phyloP scores from a whole-genome alignment of 2,329 filamentous ascomycete species.

The Shiraia bambusicola region DNA sequence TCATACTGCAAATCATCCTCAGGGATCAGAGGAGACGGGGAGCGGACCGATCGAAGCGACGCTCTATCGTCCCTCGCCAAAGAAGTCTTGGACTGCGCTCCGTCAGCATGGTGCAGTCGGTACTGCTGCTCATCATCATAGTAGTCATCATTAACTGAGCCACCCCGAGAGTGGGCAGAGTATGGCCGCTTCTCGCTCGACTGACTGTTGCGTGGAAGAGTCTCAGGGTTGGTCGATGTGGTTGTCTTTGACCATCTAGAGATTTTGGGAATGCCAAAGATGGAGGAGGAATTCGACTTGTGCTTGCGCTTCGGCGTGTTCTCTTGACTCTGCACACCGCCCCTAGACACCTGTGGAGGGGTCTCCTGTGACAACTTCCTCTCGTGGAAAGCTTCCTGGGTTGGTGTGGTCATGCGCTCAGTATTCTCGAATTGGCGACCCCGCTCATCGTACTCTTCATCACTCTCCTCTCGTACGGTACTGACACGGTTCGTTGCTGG shows the following conservation, averaged over 20 bases:
- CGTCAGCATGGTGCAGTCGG: conserved; percentile 61
- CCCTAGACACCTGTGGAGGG: conserved; percentile 55
- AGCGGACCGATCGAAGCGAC: conserved; percentile 37
- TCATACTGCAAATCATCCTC: conserved; percentile 50
- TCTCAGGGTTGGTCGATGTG: conserved; percentile 78
- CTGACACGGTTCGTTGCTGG: conserved; percentile 77
- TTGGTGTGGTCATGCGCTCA: conserved; percentile 63
- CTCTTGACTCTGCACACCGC: conserved; percentile 66
- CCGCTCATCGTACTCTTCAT: conserved; percentile 71
- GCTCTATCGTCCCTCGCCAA: conserved; percentile 25
- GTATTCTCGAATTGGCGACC: conserved; percentile 61
- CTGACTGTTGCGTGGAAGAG: conserved; percentile 66
- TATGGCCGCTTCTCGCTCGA: conserved; percentile 61
- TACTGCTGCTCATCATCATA: conserved; percentile 59
- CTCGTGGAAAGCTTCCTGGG: conserved; percentile 51
- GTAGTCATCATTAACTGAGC: conserved; percentile 65
- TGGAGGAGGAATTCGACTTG: conserved; percentile 79
- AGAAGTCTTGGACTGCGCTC: conserved; percentile 45
- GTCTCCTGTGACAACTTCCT: conserved; percentile 44
- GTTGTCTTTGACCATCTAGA: conserved; percentile 98
- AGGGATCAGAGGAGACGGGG: conserved; percentile 57
- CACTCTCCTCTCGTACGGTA: conserved; percentile 79
- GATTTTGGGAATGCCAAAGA: conserved; percentile 77
- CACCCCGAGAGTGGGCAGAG: conserved; percentile 71
- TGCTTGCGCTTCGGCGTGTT: conserved; percentile 84